A percentile compares a stretch with the other conserved stretches of the same genome.
These are phyloP conservation scores for Hypoxylon fragiforme DNA, from an alignment of 495 filamentous ascomycete species.

Conservation along the genomic window DNA sequence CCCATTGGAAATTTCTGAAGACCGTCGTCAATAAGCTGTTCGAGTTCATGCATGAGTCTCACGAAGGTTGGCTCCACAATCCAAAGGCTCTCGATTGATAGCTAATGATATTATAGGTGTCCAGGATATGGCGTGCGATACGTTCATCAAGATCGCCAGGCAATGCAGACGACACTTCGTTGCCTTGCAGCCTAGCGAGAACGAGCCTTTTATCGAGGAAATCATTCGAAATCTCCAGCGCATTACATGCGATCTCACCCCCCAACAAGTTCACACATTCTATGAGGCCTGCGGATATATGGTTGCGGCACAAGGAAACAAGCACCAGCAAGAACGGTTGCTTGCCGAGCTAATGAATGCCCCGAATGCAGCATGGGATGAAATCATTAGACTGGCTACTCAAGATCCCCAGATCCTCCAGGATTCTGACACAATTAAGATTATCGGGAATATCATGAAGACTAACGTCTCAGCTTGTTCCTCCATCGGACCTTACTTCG, in stretches of 20 bases:
- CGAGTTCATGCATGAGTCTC: constrained; percentile 99
- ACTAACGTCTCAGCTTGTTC: constrained; percentile 97
- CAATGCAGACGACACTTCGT: constrained; percentile 98
- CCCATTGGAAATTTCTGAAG: constrained; percentile 99
- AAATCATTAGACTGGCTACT: constrained; percentile 84
- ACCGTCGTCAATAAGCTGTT: constrained; percentile 99
- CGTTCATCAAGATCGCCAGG: constrained; percentile 99
- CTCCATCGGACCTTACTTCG: constrained; percentile 95
- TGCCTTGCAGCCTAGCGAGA: constrained; percentile 90
- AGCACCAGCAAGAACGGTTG: constrained; percentile 84
- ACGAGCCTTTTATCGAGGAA: constrained; percentile 96
- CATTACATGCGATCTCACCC: constrained; percentile 91
- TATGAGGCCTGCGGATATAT: constrained; percentile 99
- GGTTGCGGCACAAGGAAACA: constrained; percentile 96
- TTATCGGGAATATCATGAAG: constrained; percentile 99
- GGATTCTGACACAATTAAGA: constrained; percentile 91
- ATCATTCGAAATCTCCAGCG: constrained; percentile 93
- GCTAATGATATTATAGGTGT: constrained; percentile 62
- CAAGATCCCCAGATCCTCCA: constrained; percentile 81
- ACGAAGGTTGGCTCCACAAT: constrained; percentile 71
- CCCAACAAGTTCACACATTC: constrained; percentile 97
- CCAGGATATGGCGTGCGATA: constrained; percentile 99
- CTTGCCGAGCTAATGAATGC: constrained; percentile 90
- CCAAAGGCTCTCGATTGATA: neutral
- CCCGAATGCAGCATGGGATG: constrained; percentile 93